Evolutionary conservation across 2,329 filamentous ascomycete genomes (phyloP).

Genomic region (Colletotrichum musicola): DNA sequence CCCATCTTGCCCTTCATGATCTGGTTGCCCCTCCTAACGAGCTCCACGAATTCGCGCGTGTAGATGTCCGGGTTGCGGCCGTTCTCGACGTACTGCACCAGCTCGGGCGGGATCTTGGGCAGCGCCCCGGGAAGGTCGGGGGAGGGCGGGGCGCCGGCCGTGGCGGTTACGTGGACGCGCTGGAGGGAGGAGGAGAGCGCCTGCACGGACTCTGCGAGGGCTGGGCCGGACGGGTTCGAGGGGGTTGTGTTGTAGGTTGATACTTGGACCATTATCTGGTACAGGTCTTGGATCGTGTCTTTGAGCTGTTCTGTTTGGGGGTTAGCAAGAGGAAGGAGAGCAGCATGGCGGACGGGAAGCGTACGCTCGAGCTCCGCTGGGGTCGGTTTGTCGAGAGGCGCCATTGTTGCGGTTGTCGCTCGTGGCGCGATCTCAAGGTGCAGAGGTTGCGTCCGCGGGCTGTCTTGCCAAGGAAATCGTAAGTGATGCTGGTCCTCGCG

Average conservation of each 20-base stretch:
- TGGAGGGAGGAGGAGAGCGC: constrained; percentile 54
- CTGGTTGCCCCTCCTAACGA: constrained; percentile 75
- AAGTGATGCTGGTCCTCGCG: neutral
- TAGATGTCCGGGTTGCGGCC: constrained; percentile 81
- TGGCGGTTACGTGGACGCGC: constrained; percentile 55
- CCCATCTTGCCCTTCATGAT: constrained; percentile 73
- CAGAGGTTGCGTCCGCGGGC: neutral
- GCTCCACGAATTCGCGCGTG: constrained; percentile 79
- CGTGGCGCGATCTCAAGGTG: no score
- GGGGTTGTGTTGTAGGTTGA: constrained; percentile 67
- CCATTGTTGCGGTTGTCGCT: constrained; percentile 47
- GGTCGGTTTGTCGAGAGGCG: constrained; percentile 55
- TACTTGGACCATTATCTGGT: constrained; percentile 73
- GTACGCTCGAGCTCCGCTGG: constrained; percentile 57
- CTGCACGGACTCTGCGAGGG: constrained; percentile 43
- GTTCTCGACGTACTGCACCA: constrained; percentile 77
- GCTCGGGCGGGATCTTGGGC: constrained; percentile 70
- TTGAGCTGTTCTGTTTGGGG: constrained; percentile 66
- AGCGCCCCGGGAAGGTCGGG: constrained; percentile 48
- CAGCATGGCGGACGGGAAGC: no score
- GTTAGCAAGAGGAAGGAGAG: no score
- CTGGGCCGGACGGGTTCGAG: constrained; percentile 20
- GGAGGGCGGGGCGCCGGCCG: constrained; percentile 43
- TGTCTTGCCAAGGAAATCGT: neutral
- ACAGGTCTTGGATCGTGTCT: constrained; percentile 73